These are phyloP conservation scores for Solidago caesia DNA, from an alignment of 129 eudicot genomes.

Conservation along the genomic window DNA sequence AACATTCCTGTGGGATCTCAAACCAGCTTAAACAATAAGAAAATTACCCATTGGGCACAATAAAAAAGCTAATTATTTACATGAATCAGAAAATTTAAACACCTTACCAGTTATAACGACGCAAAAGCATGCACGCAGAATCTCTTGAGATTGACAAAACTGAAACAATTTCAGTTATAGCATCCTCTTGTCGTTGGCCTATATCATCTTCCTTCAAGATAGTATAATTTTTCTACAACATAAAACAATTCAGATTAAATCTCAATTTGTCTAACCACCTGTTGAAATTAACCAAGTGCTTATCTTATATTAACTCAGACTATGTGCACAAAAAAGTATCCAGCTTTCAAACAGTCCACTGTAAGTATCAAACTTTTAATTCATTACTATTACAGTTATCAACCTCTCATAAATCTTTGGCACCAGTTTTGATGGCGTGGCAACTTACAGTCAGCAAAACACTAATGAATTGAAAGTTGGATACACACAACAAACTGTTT, in stretches of 20 bases:
- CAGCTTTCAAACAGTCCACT: too few relatives aligned
- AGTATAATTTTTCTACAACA: constrained; percentile 57
- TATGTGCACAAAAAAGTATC: too few relatives aligned
- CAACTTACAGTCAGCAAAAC: too few relatives aligned
- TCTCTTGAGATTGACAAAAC: constrained; percentile 75
- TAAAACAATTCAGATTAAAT: background rate
- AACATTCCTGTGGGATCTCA: constrained; percentile 56
- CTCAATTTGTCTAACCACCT: background rate
- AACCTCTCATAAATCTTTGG: too few relatives aligned
- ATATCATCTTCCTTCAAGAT: constrained; percentile 82
- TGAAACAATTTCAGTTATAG: constrained; percentile 56
- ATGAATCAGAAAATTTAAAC: background rate
- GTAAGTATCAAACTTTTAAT: too few relatives aligned
- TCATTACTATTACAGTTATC: too few relatives aligned
- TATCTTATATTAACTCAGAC: background rate
- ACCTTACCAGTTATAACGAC: constrained; percentile 70
- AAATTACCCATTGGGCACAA: background rate
- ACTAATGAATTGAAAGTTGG: too few relatives aligned
- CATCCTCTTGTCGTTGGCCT: constrained; percentile 72
- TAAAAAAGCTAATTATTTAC: background rate
- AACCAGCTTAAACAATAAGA: background rate
- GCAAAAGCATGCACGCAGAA: constrained; percentile 71
- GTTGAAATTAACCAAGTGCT: too few relatives aligned
- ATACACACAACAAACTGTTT: too few relatives aligned
- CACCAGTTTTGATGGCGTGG: too few relatives aligned